A percentile compares a stretch with the other conserved stretches of the same genome.
Conservation (phyloP, 1,284 basidiomycete genomes). For the Anthracocystis panici-leucophaei region DNA sequence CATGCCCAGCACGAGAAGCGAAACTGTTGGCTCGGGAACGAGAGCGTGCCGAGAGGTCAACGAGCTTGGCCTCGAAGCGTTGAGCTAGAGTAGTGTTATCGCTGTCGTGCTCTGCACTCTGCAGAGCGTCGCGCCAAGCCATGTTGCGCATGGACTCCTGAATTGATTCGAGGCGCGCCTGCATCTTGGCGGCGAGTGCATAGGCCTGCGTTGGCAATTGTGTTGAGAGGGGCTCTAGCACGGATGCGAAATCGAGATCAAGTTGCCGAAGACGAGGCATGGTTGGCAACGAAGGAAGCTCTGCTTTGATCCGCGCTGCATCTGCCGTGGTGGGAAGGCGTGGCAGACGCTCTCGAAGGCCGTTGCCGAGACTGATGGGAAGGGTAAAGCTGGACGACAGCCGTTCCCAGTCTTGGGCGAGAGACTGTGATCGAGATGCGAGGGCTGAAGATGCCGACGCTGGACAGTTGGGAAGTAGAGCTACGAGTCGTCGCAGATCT, state of each 20-base stretch:
- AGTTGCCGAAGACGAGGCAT: conserved; percentile 43
- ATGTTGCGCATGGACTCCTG: conserved; percentile 56
- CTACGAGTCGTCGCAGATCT: conserved; percentile 45
- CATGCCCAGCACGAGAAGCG: conserved; percentile 43
- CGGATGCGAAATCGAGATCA: conserved; percentile 46
- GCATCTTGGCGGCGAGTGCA: conserved; percentile 51
- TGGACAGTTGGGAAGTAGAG: conserved; percentile 45
- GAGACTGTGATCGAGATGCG: conserved; percentile 50
- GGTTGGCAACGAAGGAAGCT: conserved; percentile 34
- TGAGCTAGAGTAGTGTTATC: conserved; percentile 15
- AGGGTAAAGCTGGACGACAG: conserved; percentile 43
- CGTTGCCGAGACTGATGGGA: conserved; percentile 39
- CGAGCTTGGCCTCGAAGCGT: conserved; percentile 44
- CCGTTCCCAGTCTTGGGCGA: conserved; percentile 50
- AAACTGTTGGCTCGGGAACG: conserved; percentile 46
- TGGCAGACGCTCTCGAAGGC: conserved; percentile 36
- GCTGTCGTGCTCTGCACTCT: conserved; percentile 15
- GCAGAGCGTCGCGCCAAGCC: conserved; percentile 51
- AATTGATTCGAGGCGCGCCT: conserved; percentile 47
- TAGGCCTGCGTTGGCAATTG: conserved; percentile 44
- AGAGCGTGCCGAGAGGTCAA: conserved; percentile 35
- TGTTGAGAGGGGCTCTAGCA: conserved; percentile 42
- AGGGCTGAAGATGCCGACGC: conserved; percentile 47
- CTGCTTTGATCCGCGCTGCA: conserved; percentile 27
- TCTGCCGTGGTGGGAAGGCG: conserved; percentile 43